These are phyloP conservation scores for Sordaria brevicollis DNA, from an alignment of 495 filamentous ascomycete species.

Conservation along the genomic window DNA sequence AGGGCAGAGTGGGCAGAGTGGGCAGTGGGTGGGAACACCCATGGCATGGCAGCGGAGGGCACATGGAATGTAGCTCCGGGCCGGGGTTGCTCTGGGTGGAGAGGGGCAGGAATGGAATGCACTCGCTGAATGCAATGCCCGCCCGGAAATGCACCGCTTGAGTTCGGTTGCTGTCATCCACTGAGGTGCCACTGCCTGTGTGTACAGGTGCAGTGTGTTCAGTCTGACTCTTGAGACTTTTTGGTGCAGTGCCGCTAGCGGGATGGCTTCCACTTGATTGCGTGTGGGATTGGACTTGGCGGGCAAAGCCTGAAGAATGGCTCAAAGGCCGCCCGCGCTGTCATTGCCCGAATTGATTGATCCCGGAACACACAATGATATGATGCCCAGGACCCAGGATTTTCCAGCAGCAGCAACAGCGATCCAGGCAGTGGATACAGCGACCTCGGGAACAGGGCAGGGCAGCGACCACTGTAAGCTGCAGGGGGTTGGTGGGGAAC, in stretches of 20 bases:
- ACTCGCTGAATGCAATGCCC: background rate
- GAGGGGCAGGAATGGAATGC: background rate
- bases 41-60: too few relatives aligned
- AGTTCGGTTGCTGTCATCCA: background rate
- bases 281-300: background rate
- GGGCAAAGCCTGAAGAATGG: background rate
- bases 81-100: too few relatives aligned
- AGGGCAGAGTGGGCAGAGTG: too few relatives aligned
- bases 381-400: background rate
- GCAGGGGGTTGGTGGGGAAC: background rate
- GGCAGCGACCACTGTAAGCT: background rate
- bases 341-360: background rate
- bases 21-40: too few relatives aligned
- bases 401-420: background rate
- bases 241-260: background rate
- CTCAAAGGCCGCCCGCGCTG: background rate
- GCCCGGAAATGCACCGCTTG: background rate
- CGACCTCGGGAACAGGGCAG: too few relatives aligned
- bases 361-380: too few relatives aligned
- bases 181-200: too few relatives aligned
- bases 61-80: background rate
- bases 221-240: background rate
- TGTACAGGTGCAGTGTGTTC: too few relatives aligned
- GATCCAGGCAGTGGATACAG: background rate
- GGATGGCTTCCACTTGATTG: background rate